phyloP scores from a whole-genome alignment of 768 basidiomycete genomes.

The Lactarius vividus region DNA sequence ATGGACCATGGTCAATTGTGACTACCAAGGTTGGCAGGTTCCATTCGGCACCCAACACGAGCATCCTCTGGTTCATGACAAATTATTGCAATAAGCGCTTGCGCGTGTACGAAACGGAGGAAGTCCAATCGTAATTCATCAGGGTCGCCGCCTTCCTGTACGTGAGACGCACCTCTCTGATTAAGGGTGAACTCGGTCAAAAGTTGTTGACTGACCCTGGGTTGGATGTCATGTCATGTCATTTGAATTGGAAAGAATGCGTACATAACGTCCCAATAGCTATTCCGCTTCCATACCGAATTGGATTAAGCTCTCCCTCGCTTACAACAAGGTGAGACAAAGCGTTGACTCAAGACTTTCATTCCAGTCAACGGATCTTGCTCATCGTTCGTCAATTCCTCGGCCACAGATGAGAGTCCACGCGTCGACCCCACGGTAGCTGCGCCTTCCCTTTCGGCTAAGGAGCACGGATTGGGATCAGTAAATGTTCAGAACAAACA shows the following conservation, averaged over 20 bases:
- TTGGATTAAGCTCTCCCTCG: slow-evolving; percentile 11
- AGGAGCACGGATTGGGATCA: background rate
- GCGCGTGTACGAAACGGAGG: background rate
- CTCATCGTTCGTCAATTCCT: background rate
- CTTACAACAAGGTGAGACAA: background rate
- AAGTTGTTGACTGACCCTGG: background rate
- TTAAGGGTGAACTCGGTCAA: background rate
- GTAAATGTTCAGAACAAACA: background rate
- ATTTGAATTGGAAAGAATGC: background rate
- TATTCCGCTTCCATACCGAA: background rate
- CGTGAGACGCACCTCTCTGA: slow-evolving; percentile 2
- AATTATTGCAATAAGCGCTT: background rate
- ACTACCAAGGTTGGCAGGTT: background rate
- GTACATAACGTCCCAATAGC: background rate
- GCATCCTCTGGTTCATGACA: slow-evolving; percentile 1
- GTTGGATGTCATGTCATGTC: background rate
- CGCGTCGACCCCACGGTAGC: background rate
- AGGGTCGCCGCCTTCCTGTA: background rate
- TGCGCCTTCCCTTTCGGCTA: background rate
- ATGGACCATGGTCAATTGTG: background rate
- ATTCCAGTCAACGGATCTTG: background rate
- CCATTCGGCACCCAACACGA: slow-evolving; percentile 1
- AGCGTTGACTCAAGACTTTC: background rate
- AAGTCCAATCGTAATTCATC: background rate
- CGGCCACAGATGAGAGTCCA: background rate